phyloP scores from a whole-genome alignment of 805 yeast genomes.

The Blastobotrys terrestris region DNA sequence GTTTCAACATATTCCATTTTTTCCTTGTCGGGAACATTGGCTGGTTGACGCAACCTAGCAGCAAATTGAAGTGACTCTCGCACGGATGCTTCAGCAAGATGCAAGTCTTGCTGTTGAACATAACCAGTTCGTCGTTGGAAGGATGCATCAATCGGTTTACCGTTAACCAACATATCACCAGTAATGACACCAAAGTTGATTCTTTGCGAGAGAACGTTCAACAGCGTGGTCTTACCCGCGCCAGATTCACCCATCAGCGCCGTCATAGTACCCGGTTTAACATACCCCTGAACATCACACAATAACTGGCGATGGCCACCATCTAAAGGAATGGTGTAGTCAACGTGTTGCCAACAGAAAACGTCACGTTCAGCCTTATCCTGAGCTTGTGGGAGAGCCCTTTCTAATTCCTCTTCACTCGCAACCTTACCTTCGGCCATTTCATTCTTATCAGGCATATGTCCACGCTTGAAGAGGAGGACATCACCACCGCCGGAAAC shows the following conservation, averaged over 20 bases:
- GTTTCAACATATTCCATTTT: conserved; percentile 65
- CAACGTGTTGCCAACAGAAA: conserved; percentile 58
- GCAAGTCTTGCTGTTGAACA: conserved; percentile 77
- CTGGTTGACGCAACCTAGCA: conserved; percentile 66
- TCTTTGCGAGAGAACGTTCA: conserved; percentile 68
- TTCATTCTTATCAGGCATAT: conserved; percentile 31
- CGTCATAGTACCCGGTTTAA: conserved; percentile 73
- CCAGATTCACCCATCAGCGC: conserved; percentile 86
- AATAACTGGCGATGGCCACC: conserved; percentile 35
- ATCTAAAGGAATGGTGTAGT: conserved; percentile 46
- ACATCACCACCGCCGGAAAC: conserved; percentile 29
- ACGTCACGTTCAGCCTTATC: conserved; percentile 39
- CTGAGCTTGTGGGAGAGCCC: conserved; percentile 10
- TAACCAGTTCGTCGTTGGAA: conserved; percentile 76
- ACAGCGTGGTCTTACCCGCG: conserved; percentile 77
- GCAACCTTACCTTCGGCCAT: conserved; percentile 27
- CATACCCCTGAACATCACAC: conserved; percentile 59
- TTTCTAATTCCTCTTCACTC: conserved; percentile 24
- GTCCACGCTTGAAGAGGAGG: conserved; percentile 29
- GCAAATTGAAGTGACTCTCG: conserved; percentile 69
- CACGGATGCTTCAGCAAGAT: conserved; percentile 61
- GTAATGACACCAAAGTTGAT: conserved; percentile 64
- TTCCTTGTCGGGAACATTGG: conserved; percentile 47
- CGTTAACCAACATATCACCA: conserved; percentile 69
- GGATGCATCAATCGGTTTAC: conserved; percentile 53